These are phyloP conservation scores for Aspergillus aculeatinus DNA, from an alignment of 2,329 filamentous ascomycete genomes.

Conservation along the genomic window DNA sequence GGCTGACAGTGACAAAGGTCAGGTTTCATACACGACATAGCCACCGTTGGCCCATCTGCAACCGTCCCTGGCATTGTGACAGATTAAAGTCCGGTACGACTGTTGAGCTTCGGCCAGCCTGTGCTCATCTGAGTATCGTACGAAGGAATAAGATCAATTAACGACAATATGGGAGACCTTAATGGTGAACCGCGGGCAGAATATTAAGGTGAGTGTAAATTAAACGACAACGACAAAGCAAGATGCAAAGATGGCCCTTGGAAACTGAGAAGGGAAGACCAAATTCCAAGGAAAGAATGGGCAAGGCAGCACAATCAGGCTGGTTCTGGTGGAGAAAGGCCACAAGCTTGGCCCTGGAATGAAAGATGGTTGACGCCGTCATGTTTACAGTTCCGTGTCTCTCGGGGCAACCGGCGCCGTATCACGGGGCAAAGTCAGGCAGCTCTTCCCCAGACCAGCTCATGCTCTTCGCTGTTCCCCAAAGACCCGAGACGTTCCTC, in stretches of 20 bases:
- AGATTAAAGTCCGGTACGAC: slow-evolving; percentile 15
- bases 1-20: not conserved
- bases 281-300: slow-evolving; percentile 6
- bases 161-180: slow-evolving; percentile 7
- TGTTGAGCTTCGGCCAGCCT: slow-evolving; percentile 39
- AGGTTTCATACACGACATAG: slow-evolving; percentile 61
- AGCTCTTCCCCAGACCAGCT: slow-evolving; percentile 2
- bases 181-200: not conserved
- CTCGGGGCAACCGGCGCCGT: slow-evolving; percentile 29
- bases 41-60: slow-evolving; percentile 63
- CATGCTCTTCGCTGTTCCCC: not conserved
- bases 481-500: not conserved
- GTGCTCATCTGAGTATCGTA: slow-evolving; percentile 30
- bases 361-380: slow-evolving; percentile 12
- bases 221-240: slow-evolving; percentile 10
- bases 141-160: slow-evolving; percentile 12
- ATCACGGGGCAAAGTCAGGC: slow-evolving; percentile 11
- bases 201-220: not conserved
- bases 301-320: slow-evolving; percentile 17
- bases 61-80: slow-evolving; percentile 60
- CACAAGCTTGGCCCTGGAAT: slow-evolving; percentile 18
- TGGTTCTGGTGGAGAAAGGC: slow-evolving; percentile 25
- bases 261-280: slow-evolving; percentile 10
- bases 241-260: slow-evolving; percentile 3
- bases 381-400: slow-evolving; percentile 30